Percentiles rank a stretch among this genome's conserved stretches.
These are phyloP conservation scores for Hirsutella thompsonii DNA, from an alignment of 2,329 filamentous ascomycete genomes.

Conservation along the genomic window DNA sequence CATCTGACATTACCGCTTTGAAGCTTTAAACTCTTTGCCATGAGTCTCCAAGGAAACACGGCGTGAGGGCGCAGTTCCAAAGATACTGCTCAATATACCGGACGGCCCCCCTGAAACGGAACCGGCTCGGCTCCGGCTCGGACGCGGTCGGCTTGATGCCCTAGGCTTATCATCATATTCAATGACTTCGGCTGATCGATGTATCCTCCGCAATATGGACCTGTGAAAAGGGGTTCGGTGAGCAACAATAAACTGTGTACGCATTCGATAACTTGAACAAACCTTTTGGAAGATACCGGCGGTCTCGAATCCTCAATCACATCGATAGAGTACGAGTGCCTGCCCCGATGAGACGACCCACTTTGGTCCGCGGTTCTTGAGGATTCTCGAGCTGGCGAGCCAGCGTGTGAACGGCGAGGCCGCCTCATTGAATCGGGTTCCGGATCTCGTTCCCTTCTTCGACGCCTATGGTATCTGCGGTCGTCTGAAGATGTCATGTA, in stretches of 20 bases:
- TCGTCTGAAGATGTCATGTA: conserved; percentile 14
- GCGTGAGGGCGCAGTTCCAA: conserved; percentile 12
- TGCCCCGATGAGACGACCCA: conserved; percentile 14
- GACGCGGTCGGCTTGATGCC: conserved; percentile 7
- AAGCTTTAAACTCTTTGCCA: conserved; percentile 3
- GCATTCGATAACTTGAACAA: no score
- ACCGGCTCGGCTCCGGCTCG: conserved; percentile 7
- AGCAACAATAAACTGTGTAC: no score
- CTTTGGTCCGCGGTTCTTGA: conserved; percentile 16
- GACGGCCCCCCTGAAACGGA: conserved; percentile 8
- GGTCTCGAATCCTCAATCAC: conserved; percentile 21
- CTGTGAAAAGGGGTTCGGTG: no score
- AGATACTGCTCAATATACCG: conserved; percentile 14
- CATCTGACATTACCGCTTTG: conserved; percentile 1
- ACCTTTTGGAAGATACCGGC: conserved; percentile 20
- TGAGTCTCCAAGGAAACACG: conserved; percentile 14
- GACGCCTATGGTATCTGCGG: conserved; percentile 10
- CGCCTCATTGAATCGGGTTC: conserved; percentile 13
- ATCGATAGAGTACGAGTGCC: conserved; percentile 12
- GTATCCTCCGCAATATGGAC: conserved; percentile 3
- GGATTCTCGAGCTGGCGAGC: conserved; percentile 16
- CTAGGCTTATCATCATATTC: conserved; percentile 5
- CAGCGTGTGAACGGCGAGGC: conserved; percentile 12
- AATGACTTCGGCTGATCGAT: conserved; percentile 9
- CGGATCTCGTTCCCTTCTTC: conserved; percentile 9